A percentile compares a stretch with the other conserved stretches of the same genome.
Conservation (phyloP, 768 basidiomycete species). For the Hirschioporus abietinus region DNA sequence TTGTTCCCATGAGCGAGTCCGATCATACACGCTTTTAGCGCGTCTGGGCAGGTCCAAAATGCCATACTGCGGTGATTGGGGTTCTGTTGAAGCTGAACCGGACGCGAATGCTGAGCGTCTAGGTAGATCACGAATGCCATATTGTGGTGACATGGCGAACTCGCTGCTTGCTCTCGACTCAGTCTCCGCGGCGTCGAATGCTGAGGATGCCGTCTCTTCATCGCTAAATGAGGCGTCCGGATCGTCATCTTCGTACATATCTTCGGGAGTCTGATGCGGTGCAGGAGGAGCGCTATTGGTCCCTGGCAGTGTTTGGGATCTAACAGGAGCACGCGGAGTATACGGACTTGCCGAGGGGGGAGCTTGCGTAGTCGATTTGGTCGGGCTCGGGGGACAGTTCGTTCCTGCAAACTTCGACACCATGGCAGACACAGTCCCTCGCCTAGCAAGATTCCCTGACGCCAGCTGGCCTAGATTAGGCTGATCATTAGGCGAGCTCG, state of each 20-base stretch:
- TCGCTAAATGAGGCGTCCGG: neutral
- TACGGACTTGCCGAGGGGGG: neutral
- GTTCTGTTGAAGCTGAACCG: neutral
- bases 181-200: neutral
- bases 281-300: neutral
- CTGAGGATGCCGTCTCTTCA: neutral
- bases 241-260: neutral
- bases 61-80: constrained; percentile 1
- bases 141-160: constrained; percentile 12
- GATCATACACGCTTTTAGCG: neutral
- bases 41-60: neutral
- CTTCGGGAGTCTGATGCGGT: neutral
- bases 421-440: neutral
- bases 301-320: neutral
- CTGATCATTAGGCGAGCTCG: neutral
- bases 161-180: neutral
- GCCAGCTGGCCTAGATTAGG: neutral
- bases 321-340: neutral
- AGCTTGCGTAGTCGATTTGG: neutral
- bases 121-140: constrained; percentile 18
- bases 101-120: constrained; percentile 7
- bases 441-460: neutral
- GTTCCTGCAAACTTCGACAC: neutral
- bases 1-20: neutral
- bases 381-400: neutral